Conservation (phyloP, 1,284 basidiomycete species). For the Sphaerobolus stellatus region DNA sequence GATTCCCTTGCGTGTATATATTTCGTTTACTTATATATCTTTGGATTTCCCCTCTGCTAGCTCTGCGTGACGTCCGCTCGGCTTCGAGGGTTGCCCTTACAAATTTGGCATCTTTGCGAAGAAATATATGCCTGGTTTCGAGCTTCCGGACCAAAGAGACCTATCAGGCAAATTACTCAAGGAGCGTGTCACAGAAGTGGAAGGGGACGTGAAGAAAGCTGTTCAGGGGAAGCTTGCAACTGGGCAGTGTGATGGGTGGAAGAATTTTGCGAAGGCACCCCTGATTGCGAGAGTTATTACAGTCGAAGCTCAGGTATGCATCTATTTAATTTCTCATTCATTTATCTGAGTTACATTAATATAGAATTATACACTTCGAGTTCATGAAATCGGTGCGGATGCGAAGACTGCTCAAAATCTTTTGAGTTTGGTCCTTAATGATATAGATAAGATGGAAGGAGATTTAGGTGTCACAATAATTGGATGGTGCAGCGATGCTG, state of each 20-base stretch:
- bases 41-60: too few relatives aligned
- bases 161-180: too few relatives aligned
- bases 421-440: constrained; percentile 26
- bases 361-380: constrained; percentile 16
- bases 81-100: too few relatives aligned
- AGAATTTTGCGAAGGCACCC: constrained; percentile 29
- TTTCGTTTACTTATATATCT: too few relatives aligned
- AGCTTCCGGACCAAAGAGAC: too few relatives aligned
- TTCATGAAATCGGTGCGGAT: constrained; percentile 25
- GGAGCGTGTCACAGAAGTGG: constrained; percentile 18
- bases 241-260: constrained; percentile 36
- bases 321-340: constrained; percentile 6
- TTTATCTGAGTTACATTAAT: not conserved
- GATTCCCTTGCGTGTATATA: too few relatives aligned
- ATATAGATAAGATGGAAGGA: constrained; percentile 22
- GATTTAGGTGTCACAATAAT: constrained; percentile 23
- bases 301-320: not conserved
- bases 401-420: constrained; percentile 34
- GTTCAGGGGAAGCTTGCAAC: constrained; percentile 22
- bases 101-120: too few relatives aligned
- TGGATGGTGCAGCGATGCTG: constrained; percentile 31
- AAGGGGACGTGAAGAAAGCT: constrained; percentile 10
- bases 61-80: too few relatives aligned
- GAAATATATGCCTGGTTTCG: too few relatives aligned
- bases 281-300: constrained; percentile 15